These are phyloP conservation scores for Backusella westeae DNA, from an alignment of 192 early-diverging fungal genomes.

Conservation along the genomic window DNA sequence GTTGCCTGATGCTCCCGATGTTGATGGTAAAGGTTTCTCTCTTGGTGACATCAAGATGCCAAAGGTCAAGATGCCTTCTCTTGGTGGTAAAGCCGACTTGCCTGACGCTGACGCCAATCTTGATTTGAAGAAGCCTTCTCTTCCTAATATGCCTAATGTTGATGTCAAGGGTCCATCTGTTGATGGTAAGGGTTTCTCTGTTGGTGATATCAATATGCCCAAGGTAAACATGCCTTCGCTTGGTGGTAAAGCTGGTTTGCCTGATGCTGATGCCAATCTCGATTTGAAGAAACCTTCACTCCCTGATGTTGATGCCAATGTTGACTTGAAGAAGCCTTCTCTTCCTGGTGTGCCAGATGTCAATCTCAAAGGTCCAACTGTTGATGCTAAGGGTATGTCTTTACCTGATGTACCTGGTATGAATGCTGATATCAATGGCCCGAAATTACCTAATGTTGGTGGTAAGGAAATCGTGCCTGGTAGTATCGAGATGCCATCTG, in stretches of 20 bases:
- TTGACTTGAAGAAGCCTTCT: neutral
- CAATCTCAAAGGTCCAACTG: neutral
- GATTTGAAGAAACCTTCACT: neutral
- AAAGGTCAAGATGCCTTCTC: neutral
- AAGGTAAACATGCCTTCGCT: neutral
- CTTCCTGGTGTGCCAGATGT: neutral
- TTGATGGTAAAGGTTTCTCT: neutral
- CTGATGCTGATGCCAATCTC: neutral
- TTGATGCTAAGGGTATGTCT: neutral
- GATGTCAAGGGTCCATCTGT: neutral
- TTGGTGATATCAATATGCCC: neutral
- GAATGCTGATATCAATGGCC: neutral
- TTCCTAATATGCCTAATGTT: neutral
- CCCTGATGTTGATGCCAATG: neutral
- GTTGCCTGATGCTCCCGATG: neutral
- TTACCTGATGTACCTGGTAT: neutral
- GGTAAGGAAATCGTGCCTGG: neutral
- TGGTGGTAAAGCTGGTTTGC: neutral
- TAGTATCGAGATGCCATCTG: neutral
- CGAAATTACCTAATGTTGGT: neutral
- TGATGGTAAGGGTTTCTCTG: neutral
- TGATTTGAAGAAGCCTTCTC: neutral
- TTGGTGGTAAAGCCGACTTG: neutral
- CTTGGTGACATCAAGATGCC: neutral
- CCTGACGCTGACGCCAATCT: neutral